Base-by-base conservation (phyloP, 768 basidiomycete genomes). In the Leccinellum rugosiceps region DNA sequence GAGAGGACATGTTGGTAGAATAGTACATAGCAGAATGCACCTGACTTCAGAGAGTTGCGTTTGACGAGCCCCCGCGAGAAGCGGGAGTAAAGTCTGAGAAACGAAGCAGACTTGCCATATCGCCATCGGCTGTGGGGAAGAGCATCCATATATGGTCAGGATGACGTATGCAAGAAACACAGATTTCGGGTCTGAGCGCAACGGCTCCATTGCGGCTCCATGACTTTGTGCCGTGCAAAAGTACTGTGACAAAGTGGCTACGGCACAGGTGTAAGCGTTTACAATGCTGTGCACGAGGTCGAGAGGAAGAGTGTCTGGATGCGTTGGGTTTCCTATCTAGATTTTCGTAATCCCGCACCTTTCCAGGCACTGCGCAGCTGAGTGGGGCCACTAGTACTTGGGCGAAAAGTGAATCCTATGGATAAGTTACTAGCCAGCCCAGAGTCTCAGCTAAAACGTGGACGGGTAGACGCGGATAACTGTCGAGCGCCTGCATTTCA, bases 91-190 rank as follows among this genome's bases (percentile, higher is more conserved):
- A 41, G 30, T 23, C 34, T 11, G 5, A 26, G 31, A 50, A 21
- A 43, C 21, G 32, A 25, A n/a, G 52, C 21, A 21, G 21, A 17
- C 6, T 5, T 35, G 35, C 31, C 6, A 10, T 32, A 35, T 50
- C 49, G 23, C 35, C 2, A 30, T 30, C 30, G 30, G 30, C 13
- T 55, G 49, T 60, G 59, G 53, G 50, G 34, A 57, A 32, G 50
- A 6, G 0, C 23, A 19, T 19, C 60, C 55, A 45, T 23, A 52
- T 62, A 7, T 17, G 44, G 53, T 10, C 19, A 34, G 10, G 19
- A 46, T 56, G 60, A 61, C 60, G 59, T 55, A 61, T 50, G 5
- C n/a, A 38, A 15, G n/a, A 2, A n/a, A 44, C 11, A 6, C 2
- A 6, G 19, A 6, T 6, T 4, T 30, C 58, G 50, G 54, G 26